Conservation (phyloP, 2,329 filamentous ascomycete species). For the Sporothrix brunneoviolacea region DNA sequence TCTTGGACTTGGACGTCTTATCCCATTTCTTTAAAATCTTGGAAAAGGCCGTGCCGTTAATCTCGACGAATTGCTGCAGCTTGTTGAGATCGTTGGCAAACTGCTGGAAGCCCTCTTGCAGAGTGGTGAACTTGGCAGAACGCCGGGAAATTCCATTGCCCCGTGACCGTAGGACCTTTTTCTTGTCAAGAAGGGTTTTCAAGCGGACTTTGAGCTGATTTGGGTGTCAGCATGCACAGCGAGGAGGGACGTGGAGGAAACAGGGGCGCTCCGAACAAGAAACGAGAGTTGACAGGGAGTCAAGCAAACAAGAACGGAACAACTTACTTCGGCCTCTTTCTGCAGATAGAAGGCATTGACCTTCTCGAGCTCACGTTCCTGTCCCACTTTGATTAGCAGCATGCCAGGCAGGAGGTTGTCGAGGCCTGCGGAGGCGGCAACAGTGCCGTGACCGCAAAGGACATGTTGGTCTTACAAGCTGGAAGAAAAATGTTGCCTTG, state of each 20-base stretch:
- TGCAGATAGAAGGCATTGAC: slow-evolving; percentile 97
- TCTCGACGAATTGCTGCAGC: slow-evolving; percentile 95
- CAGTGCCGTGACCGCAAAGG: slow-evolving; percentile 1
- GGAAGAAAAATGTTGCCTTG: slow-evolving; percentile 98
- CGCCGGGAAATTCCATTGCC: slow-evolving; percentile 70
- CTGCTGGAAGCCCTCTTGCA: slow-evolving; percentile 95
- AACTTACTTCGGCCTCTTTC: slow-evolving; percentile 87
- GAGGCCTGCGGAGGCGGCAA: too few species aligned
- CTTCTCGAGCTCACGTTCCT: slow-evolving; percentile 97
- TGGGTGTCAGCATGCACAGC: neutral
- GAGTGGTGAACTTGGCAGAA: slow-evolving; percentile 86
- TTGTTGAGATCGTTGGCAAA: slow-evolving; percentile 97
- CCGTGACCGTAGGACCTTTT: slow-evolving; percentile 79
- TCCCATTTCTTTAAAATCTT: slow-evolving; percentile 99
- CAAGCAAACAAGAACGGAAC: slow-evolving; percentile 1
- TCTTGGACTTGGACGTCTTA: slow-evolving; percentile 98
- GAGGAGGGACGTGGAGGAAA: neutral
- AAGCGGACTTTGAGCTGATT: slow-evolving; percentile 82
- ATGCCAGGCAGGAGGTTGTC: too few species aligned
- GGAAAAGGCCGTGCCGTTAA: slow-evolving; percentile 95
- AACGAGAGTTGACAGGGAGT: too few species aligned
- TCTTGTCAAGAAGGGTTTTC: slow-evolving; percentile 90
- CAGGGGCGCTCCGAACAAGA: neutral
- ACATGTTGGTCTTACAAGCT: slow-evolving; percentile 59
- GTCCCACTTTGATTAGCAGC: slow-evolving; percentile 32